These are phyloP conservation scores for Picea engelmannii DNA, from an alignment of 83 land plant genomes.

Conservation along the genomic window DNA sequence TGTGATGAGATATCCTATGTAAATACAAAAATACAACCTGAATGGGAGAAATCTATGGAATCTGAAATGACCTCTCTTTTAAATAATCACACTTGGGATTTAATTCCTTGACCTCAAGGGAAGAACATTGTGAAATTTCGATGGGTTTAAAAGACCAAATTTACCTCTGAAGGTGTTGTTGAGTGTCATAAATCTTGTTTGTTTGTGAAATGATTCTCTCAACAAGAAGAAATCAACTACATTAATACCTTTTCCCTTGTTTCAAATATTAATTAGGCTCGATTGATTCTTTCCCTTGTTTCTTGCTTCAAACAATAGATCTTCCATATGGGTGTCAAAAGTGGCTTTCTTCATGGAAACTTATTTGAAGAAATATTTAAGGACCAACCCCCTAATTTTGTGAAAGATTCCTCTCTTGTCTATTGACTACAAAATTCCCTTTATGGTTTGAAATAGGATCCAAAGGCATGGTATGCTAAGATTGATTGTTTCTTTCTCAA, in stretches of 20 bases:
- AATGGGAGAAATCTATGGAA: not conserved
- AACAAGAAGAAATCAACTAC: not conserved
- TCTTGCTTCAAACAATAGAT: no score
- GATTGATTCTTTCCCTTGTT: no score
- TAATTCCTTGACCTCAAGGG: not conserved
- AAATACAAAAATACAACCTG: not conserved
- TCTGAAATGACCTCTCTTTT: not conserved
- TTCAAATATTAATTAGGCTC: no score
- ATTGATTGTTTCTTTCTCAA: no score
- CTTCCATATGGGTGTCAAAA: no score
- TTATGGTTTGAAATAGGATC: no score
- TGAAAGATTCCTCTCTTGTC: no score
- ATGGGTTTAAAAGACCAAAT: slow-evolving; percentile 19
- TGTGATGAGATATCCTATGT: not conserved
- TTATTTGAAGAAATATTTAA: no score
- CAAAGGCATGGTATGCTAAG: no score
- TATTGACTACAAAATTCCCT: no score
- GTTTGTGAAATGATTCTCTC: not conserved
- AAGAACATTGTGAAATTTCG: not conserved
- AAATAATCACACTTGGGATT: not conserved
- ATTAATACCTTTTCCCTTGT: not conserved
- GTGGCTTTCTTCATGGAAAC: no score
- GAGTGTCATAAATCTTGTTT: slow-evolving; percentile 12
- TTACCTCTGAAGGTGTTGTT: not conserved
- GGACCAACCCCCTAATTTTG: no score